Conservation (phyloP, 192 early-diverging fungal species). For the Umbelopsis isabellina region DNA sequence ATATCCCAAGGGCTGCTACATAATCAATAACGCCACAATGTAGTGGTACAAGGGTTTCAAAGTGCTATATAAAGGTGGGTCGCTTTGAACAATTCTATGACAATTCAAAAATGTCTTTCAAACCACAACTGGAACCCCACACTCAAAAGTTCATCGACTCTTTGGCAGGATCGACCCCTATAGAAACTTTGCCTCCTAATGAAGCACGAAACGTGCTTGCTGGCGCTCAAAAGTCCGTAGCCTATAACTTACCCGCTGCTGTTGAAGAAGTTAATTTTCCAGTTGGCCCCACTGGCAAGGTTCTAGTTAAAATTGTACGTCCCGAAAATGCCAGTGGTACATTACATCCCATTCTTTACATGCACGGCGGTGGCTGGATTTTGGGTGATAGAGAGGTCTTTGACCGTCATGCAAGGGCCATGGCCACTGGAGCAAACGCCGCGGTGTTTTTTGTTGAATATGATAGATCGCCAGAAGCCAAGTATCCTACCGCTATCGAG, state of each 20-base stretch:
- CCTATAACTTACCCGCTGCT: background rate
- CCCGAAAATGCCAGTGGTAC: background rate
- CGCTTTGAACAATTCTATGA: too few species aligned
- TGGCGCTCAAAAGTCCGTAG: background rate
- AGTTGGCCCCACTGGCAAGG: background rate
- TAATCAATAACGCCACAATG: too few species aligned
- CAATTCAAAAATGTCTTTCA: background rate
- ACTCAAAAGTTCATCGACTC: background rate
- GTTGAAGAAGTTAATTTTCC: background rate
- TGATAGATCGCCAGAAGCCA: slow-evolving; percentile 12
- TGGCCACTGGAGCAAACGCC: slow-evolving; percentile 1
- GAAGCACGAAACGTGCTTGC: slow-evolving; percentile 1
- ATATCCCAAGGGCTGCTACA: too few species aligned
- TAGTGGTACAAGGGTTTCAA: too few species aligned
- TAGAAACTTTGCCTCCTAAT: background rate
- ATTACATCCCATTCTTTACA: background rate
- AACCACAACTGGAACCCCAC: slow-evolving; percentile 3
- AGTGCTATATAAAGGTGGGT: too few species aligned
- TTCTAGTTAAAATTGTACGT: background rate
- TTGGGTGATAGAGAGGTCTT: slow-evolving; percentile 4
- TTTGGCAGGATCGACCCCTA: background rate
- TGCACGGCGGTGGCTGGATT: slow-evolving; percentile 13
- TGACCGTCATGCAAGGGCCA: background rate
- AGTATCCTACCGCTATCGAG: slow-evolving; percentile 17
- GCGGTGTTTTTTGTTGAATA: slow-evolving; percentile 27